Conservation (phyloP, 2,329 filamentous ascomycete genomes). For the Aureobasidium sp. region DNA sequence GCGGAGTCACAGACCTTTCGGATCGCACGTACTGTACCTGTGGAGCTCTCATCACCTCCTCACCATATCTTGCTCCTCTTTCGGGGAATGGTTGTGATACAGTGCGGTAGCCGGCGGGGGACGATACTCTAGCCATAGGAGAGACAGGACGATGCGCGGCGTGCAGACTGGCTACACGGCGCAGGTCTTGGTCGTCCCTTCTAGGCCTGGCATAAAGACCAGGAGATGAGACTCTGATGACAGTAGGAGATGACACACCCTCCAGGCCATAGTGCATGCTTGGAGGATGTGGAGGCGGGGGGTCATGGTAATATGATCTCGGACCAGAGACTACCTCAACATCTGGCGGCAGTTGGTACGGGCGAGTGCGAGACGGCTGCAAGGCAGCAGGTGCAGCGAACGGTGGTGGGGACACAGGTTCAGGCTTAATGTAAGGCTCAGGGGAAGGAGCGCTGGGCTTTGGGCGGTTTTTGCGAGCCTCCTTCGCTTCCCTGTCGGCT, state of each 20-base stretch:
- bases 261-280: constrained; percentile 22
- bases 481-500: constrained; percentile 9
- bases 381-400: constrained; percentile 35
- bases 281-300: constrained; percentile 23
- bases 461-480: constrained; percentile 27
- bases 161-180: constrained; percentile 40
- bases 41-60: constrained; percentile 29
- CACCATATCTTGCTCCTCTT: constrained; percentile 21
- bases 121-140: constrained; percentile 31
- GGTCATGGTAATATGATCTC: constrained; percentile 34
- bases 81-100: constrained; percentile 33
- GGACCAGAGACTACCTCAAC: constrained; percentile 33
- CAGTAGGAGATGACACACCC: constrained; percentile 30
- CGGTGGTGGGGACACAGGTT: constrained; percentile 53
- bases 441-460: constrained; percentile 25
- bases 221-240: constrained; percentile 31
- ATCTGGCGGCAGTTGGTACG: constrained; percentile 28
- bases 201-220: constrained; percentile 26
- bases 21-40: constrained; percentile 29
- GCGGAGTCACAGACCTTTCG: constrained; percentile 34
- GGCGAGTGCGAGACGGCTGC: constrained; percentile 31
- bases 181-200: constrained; percentile 37
- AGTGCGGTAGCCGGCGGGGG: constrained; percentile 32
- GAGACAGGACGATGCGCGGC: constrained; percentile 37
- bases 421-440: constrained; percentile 52